Base-by-base conservation (phyloP, 2,329 filamentous ascomycete genomes). In the Chaetomium sp. region DNA sequence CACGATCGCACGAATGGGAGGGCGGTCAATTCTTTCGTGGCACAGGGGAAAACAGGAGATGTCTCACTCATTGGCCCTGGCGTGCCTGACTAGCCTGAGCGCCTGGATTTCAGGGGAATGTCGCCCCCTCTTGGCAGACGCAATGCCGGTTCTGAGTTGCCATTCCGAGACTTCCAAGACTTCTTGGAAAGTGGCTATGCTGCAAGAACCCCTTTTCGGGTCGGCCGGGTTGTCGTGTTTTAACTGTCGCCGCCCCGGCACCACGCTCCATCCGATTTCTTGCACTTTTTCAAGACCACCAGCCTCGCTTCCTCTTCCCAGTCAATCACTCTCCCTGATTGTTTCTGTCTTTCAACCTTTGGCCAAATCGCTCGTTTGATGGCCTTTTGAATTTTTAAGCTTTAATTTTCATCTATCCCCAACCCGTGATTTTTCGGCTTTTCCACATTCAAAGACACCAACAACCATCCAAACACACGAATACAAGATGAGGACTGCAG, bases 311-410 rank as follows among this genome's bases (percentile, higher is more conserved):
- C 53, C 27, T 45, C 35, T 61, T 63, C 35, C 57, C 60, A 54
- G 68, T 70, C 68, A 62, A 62, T 69, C 68, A 63, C 64, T 69
- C 62, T 56, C 33, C 42, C 55, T 50, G 49, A 35, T 58, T 63
- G 45, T 68, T 58, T 64, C 62, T 64, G 49, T n/a, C 64, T 38
- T 66, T 65, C 63, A 35, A 21, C 47, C 25, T 9, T 23, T 51
- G 57, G 67, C 69, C 69, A 63, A 55, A 63, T 62, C 69, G 57
- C 69, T 70, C 69, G 69, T 70, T 70, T 67, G 59, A 65, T 67
- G 69, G 69, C 62, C 65, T n/a, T 69, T 70, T 70, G 62, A 61
- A 42, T 63, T 63, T 57, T 13, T 33, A 35, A 7, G 8, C 45
- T 60, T 65, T 65, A 33, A 58, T 60, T 60, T 54, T 65, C 49